Evolutionary conservation across 2,329 filamentous ascomycete genomes (phyloP).

Genomic region (Mycogone perniciosa): DNA sequence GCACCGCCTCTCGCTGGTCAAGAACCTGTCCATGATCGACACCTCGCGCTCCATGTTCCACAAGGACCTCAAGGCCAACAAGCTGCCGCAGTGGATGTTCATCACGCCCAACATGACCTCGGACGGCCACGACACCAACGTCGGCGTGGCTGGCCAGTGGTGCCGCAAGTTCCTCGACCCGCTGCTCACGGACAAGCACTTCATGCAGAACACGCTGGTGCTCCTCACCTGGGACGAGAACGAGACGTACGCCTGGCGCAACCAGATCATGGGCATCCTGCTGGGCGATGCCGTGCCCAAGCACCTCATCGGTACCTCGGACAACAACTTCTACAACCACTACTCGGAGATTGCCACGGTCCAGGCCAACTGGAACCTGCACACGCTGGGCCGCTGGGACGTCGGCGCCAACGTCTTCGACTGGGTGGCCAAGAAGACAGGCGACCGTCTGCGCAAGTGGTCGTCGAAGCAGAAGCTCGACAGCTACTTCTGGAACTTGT

Average conservation of each 20-base stretch:
- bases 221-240: slow-evolving; percentile 77
- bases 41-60: slow-evolving; percentile 52
- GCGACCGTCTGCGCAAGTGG: slow-evolving; percentile 43
- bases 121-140: slow-evolving; percentile 68
- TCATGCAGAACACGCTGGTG: slow-evolving; percentile 70
- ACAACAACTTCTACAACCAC: slow-evolving; percentile 66
- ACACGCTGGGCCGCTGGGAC: slow-evolving; percentile 65
- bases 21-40: slow-evolving; percentile 53
- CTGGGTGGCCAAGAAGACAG: slow-evolving; percentile 54
- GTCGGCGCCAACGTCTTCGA: slow-evolving; percentile 65
- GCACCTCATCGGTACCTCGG: slow-evolving; percentile 59
- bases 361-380: slow-evolving; percentile 62
- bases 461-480: slow-evolving; percentile 28
- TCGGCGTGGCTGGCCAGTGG: slow-evolving; percentile 65
- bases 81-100: slow-evolving; percentile 66
- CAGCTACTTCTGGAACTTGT: slow-evolving; percentile 44
- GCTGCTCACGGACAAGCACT: slow-evolving; percentile 61
- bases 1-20: slow-evolving; percentile 60
- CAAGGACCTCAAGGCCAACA: slow-evolving; percentile 55
- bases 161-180: slow-evolving; percentile 62
- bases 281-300: slow-evolving; percentile 67
- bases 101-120: slow-evolving; percentile 70
- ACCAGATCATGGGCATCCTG: slow-evolving; percentile 64
- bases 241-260: slow-evolving; percentile 59
- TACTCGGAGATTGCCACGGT: slow-evolving; percentile 64